phyloP scores from a whole-genome alignment of 176 grass and related monocot species.

The Hyparrhenia diplandra region DNA sequence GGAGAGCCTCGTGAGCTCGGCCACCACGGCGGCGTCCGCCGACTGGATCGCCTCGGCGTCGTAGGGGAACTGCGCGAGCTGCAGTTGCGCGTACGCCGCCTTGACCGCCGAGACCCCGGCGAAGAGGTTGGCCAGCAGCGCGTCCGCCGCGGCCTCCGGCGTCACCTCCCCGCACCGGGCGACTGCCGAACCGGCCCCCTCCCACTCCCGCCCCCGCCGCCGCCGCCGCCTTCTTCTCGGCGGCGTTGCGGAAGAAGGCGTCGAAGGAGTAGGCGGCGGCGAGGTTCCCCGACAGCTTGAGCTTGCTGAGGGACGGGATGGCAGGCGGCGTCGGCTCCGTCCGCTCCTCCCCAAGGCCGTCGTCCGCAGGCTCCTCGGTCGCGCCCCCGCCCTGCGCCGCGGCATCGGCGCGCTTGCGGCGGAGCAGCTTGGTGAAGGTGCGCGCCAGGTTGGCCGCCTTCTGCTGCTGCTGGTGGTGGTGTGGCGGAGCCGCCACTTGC shows the following conservation, averaged over 20 bases:
- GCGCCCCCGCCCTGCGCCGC: neutral
- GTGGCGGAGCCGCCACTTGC: constrained; percentile 33
- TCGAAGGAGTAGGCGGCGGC: constrained; percentile 47
- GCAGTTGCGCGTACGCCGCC: constrained; percentile 89
- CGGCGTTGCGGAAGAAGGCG: constrained; percentile 42
- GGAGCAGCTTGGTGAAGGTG: constrained; percentile 72
- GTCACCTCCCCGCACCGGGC: neutral
- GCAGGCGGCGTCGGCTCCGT: neutral
- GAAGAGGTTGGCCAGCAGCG: constrained; percentile 67
- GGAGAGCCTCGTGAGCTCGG: constrained; percentile 75
- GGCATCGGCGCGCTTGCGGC: constrained; percentile 41
- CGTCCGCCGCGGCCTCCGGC: constrained; percentile 32
- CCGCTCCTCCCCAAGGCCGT: constrained; percentile 19
- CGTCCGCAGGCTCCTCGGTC: neutral
- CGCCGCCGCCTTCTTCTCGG: constrained; percentile 31
- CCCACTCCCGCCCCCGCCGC: neutral
- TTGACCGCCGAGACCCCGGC: constrained; percentile 82
- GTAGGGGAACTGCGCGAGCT: constrained; percentile 83
- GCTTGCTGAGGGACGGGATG: constrained; percentile 52
- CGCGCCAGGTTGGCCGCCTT: constrained; percentile 50
- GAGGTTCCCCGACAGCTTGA: constrained; percentile 75
- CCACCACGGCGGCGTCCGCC: constrained; percentile 63
- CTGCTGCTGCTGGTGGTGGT: constrained; percentile 8
- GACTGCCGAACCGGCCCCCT: neutral
- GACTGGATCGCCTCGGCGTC: constrained; percentile 71